Evolutionary conservation across 2,329 filamentous ascomycete species (phyloP), one percentile per base, ranked within the genome.

Genomic region (Cytospora paraplurivora): DNA sequence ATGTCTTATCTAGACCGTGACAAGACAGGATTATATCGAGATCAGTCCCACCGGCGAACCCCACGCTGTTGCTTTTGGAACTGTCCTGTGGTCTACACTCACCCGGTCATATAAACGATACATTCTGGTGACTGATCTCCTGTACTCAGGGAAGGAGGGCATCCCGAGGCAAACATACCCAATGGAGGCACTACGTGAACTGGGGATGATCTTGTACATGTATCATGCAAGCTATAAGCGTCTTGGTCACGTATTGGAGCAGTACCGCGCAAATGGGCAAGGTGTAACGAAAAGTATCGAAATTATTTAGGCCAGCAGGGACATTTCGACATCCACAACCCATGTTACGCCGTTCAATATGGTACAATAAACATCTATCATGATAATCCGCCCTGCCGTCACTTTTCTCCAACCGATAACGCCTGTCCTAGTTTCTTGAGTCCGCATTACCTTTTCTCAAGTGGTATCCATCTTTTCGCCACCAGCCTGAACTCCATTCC

Each of bases 391-490:
- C 51, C 62, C 38, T 61, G 37, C 56, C 60, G 56, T 54, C 62
- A 51, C 37, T 58, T 19, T 56, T 62, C 44, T 54, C 56, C 61
- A 47, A 38, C 64, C 64, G 34, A 35, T 27, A 66, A 66, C 64
- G 64, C 64, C 64, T 60, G 60, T 17, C 54, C 59, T 54, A 57
- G 27, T 51, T 35, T 35, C 44, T 19, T 8, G n/a, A 47, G 13
- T 27, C 37, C 27, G 7, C 15, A 49, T 59, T 41, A 38, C 34
- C 8, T n/a, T 32, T 44, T 37, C 70, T 73, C 73, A 81, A 73
- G 76, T 80, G 61, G 79, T 70, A 68, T 81, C 79, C 79, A 81
- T 81, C 69, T 71, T 76, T 69, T 80, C 78, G 7, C 60, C 63
- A 19, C 55, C 62, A 7, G 50, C 38, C n/a, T 53, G 38, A 21